Evolutionary conservation across 257 asterid species (phyloP), one percentile per base, ranked within the genome.

Genomic region (Vinca minor): DNA sequence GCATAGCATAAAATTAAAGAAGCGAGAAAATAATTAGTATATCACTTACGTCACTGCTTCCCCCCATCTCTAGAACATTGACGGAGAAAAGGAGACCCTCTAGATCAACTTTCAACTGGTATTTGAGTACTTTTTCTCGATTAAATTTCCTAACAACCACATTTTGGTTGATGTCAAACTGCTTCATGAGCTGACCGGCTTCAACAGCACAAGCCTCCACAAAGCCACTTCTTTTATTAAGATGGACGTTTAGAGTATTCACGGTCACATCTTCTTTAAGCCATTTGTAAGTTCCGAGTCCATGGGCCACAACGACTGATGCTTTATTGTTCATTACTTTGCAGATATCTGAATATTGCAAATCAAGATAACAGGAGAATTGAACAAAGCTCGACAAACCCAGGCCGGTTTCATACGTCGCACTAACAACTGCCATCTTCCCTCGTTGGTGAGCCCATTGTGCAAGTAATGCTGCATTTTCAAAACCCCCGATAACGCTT

Each of bases 201-300:
- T 84, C 88, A 57, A 52, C 70, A 45, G 85, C 84, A 65, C 89
- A 88, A 29, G 94, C 91, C 74, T 71, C 87, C 12, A 76, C 75
- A 63, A 61, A 79, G 70, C 88, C 81, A 67, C 65, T 83, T 49
- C 34, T 39, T 39, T 89, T 76, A 76, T 73, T 77, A 70, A 62
- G 45, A 57, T 39, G 67, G 67, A 87, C 78, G 59, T 76, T 77
- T 41, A 87, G 81, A 68, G 87, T 78, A 74, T 71, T 73, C 8
- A 55, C 42, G 20, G 85, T 77, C 60, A 84, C 94, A 49, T 89
- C 81, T 76, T 89, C 97, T 74, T 77, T 76, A 67, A 93, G 82
- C 98, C 98, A 93, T 70, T 68, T 81, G 81, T 89, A 93, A 11
- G 97, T 93, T 70, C 97, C 97, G 32, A 93, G 92, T 55, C 98